Evolutionary conservation across 805 yeast genomes (phyloP), one percentile per base, ranked within the genome.

Genomic region (Suhomyces xylopsoci): DNA sequence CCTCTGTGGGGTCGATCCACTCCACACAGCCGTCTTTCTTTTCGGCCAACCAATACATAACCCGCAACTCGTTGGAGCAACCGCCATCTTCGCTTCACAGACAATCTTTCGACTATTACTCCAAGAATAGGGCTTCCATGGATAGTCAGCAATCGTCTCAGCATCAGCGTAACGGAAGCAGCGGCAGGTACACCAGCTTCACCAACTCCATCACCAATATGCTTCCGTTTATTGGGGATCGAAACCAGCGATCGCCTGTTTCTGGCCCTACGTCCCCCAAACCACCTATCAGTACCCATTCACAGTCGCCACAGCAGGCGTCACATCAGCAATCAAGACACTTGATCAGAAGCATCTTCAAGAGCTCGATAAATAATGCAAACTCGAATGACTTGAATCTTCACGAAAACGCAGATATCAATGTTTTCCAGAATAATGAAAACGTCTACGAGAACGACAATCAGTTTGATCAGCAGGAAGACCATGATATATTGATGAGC

Each of bases 21-120:
- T 73, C 76, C 41, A 64, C 71, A 2, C 80, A 74, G 51, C 77
- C 74, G 5, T 73, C 77, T 3, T 75, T 73, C 52, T 72, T 74
- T 54, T 70, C 76, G 1, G 79, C 80, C 4, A 73, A 73, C 36
- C 80, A 74, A 55, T 71, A 65, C 59, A 59, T 74, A 41, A 58
- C 68, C 3, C 61, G 78, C 26, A 68, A 65, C 48, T 73, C 77
- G 41, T 48, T 75, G 17, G 80, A 75, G 22, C 74, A 69, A 50
- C 60, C 69, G 3, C 68, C 70, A 10, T 57, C 67, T 10, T 52
- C 62, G 5, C 58, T 61, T 51, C 59, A 61, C 25, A 62, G 77
- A 5, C 66, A 65, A 8, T 68, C 74, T 1, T 52, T 73, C 14
- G 79, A 75, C 54, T 48, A 65, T n/a, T 68, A 63, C 48, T 57